Base-by-base conservation (phyloP, 2,329 filamentous ascomycete species). In the Penicillium crustosum region DNA sequence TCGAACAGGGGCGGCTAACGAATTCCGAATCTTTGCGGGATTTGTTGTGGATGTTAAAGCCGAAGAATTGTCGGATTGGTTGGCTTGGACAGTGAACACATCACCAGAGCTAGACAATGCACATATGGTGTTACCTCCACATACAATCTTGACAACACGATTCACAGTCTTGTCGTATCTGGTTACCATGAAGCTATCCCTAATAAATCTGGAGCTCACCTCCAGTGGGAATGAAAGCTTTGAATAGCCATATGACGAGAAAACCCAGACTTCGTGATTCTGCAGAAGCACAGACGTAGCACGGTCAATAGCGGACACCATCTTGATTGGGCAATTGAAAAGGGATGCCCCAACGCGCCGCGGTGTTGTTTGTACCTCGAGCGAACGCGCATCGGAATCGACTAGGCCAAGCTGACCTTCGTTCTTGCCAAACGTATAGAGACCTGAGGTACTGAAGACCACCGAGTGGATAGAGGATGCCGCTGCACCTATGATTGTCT, bases 381-480 rank as follows among this genome's bases (percentile, higher is more conserved):
- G 82, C 0, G 92, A 97, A 45, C 93, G 86, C 27, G 94, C 95
- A 75, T 97, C 93, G 0, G 94, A 93, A 72, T 97, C 94, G 78
- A 97, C 92, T 53, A 99, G 82, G 6, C 92, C 94, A 47, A 99
- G 83, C 73, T 99, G 94, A 2, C 94, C 94, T 66, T 92, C 87
- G 67, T 97, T 99, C 68, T 94, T 95, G 23, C 94, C 94, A 82
- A 96, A 99, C 2, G 91, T 96, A 71, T 90, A 99, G 1, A 99
- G 78, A 1, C 91, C 90, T 0, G 86, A 85, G 1, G 84, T 82
- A 0, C 91, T 97, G 68, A 94, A 89, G 0, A 91, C 91, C 3
- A 95, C 93, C 0, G 94, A 97, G 75, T 99, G 94, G 39, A 96
- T 87, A 0, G 90, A 82, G 2, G 94, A 97, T 7, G 94, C 93